Percentiles rank a stretch among this genome's conserved stretches.
phyloP scores from a whole-genome alignment of 805 yeast species.

The Wickerhamiella domercqiae region DNA sequence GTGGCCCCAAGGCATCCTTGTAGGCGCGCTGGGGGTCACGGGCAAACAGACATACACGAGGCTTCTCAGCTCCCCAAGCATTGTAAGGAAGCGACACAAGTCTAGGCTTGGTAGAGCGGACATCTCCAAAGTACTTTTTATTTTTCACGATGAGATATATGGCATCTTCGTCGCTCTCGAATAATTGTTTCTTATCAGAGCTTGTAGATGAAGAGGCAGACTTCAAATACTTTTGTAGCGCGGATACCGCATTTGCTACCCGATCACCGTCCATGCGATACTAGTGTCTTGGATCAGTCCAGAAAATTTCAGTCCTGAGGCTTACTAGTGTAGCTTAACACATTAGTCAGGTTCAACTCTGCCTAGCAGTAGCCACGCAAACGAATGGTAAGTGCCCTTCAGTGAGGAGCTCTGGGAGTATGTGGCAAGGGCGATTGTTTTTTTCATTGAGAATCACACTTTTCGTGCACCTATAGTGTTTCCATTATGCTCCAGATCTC shows the following conservation, averaged over 20 bases:
- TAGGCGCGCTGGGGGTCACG: slow-evolving; percentile 42
- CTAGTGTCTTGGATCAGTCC: too few relatives aligned
- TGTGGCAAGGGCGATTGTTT: too few relatives aligned
- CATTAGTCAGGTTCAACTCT: too few relatives aligned
- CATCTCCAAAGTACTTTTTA: slow-evolving; percentile 46
- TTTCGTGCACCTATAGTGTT: too few relatives aligned
- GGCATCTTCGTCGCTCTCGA: slow-evolving; percentile 40
- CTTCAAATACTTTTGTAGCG: slow-evolving; percentile 45
- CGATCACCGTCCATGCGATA: slow-evolving; percentile 18
- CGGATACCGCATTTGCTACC: slow-evolving; percentile 28
- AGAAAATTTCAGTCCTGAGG: neutral
- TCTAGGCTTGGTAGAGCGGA: slow-evolving; percentile 33
- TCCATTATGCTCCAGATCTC: too few relatives aligned
- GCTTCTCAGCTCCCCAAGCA: slow-evolving; percentile 27
- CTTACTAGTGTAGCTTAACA: neutral
- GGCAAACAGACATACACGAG: slow-evolving; percentile 49
- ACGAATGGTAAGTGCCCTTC: too few relatives aligned
- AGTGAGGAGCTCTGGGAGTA: too few relatives aligned
- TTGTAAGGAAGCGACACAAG: slow-evolving; percentile 31
- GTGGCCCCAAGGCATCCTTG: slow-evolving; percentile 23
- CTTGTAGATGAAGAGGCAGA: slow-evolving; percentile 23
- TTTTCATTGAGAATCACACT: too few relatives aligned
- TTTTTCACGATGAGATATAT: slow-evolving; percentile 49
- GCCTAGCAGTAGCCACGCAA: too few relatives aligned
- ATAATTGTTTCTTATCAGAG: slow-evolving; percentile 28